These are phyloP conservation scores for Exophiala alcalophila DNA, from an alignment of 2,329 filamentous ascomycete genomes.

Conservation along the genomic window DNA sequence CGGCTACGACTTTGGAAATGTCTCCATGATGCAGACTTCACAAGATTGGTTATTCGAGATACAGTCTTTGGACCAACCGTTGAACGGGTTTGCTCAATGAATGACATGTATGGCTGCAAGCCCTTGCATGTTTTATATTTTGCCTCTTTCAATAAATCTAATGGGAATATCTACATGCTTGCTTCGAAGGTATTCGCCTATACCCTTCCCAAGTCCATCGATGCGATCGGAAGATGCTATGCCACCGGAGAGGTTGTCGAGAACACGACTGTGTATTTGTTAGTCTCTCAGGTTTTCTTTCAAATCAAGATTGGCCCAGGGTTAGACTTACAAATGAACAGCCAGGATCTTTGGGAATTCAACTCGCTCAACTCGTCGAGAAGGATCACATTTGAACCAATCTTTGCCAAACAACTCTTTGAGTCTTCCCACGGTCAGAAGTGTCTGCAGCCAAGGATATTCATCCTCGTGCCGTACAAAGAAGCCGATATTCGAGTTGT, in stretches of 20 bases:
- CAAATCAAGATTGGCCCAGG: not conserved
- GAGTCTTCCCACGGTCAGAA: slow-evolving; percentile 40
- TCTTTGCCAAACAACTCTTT: slow-evolving; percentile 31
- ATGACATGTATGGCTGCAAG: no score
- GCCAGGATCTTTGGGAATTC: slow-evolving; percentile 10
- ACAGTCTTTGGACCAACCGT: slow-evolving; percentile 4
- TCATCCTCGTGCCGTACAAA: slow-evolving; percentile 31
- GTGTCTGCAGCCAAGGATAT: slow-evolving; percentile 37
- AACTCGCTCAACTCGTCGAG: slow-evolving; percentile 10
- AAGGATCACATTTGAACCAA: slow-evolving; percentile 9
- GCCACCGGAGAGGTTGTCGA: slow-evolving; percentile 9
- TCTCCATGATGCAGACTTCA: slow-evolving; percentile 28
- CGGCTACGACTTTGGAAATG: not conserved
- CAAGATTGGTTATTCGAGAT: slow-evolving; percentile 5
- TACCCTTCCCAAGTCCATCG: slow-evolving; percentile 14
- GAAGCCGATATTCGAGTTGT: slow-evolving; percentile 42
- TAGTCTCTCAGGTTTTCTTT: not conserved
- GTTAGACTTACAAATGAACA: slow-evolving; percentile 12
- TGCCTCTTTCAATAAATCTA: slow-evolving; percentile 5
- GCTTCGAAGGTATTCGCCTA: slow-evolving; percentile 11
- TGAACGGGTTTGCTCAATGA: no score
- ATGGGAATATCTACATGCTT: slow-evolving; percentile 9
- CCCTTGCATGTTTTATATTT: slow-evolving; percentile 8
- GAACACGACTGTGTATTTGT: slow-evolving; percentile 7
- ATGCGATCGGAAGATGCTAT: slow-evolving; percentile 12